These are phyloP conservation scores for Annulohypoxylon stygium DNA, from an alignment of 495 filamentous ascomycete genomes.

Conservation along the genomic window DNA sequence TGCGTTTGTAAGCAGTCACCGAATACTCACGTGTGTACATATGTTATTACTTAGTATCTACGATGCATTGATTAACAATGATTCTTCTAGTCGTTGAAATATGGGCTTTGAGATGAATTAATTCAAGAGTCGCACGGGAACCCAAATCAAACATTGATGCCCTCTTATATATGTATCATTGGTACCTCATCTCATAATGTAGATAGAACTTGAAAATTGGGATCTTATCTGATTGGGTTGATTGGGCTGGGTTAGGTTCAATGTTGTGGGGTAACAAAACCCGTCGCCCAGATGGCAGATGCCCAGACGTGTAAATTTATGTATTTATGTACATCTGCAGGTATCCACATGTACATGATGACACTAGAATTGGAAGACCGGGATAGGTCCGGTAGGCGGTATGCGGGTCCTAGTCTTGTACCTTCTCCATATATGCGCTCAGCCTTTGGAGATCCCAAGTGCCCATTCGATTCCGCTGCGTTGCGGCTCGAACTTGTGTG, in stretches of 20 bases:
- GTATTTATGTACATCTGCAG: constrained; percentile 1
- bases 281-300: background rate
- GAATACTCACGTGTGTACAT: background rate
- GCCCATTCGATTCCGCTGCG: background rate
- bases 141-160: constrained; percentile 8
- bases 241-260: no score
- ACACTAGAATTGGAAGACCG: constrained; percentile 2
- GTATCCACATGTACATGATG: constrained; percentile 11
- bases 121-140: constrained; percentile 5
- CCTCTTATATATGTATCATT: background rate
- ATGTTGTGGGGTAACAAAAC: background rate
- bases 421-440: constrained; percentile 18
- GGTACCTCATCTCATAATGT: background rate
- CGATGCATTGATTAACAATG: background rate
- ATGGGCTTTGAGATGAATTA: background rate
- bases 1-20: background rate
- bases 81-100: background rate
- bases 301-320: background rate
- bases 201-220: background rate
- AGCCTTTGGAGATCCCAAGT: constrained; percentile 22
- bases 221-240: constrained; percentile 9
- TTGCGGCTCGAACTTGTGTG: constrained; percentile 30
- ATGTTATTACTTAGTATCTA: background rate
- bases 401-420: background rate
- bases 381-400: constrained; percentile 2